Percentiles rank a stretch among this genome's conserved stretches.
Conservation (phyloP, 352 stramenopile genomes). For the Phytophthora lateralis region DNA sequence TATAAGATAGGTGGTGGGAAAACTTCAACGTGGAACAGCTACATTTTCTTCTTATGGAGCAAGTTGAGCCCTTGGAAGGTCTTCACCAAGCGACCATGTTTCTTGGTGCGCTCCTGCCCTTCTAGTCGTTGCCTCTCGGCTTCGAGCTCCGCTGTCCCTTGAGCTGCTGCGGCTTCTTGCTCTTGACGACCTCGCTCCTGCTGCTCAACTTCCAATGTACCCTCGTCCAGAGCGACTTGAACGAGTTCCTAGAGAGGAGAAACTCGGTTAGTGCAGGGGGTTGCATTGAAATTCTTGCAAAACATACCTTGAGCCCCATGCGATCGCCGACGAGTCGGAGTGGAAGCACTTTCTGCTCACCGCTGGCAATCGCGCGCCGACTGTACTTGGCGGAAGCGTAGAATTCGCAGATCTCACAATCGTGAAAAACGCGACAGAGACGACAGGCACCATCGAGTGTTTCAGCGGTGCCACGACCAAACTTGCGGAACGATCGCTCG, state of each 20-base stretch:
- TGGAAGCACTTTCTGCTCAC: conserved; percentile 31
- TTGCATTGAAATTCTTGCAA: not conserved
- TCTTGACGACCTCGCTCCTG: conserved; percentile 38
- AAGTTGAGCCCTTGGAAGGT: conserved; percentile 30
- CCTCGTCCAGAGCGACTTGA: conserved; percentile 48
- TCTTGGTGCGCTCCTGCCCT: conserved; percentile 20
- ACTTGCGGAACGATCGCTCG: conserved; percentile 76
- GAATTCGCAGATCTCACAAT: conserved; percentile 91
- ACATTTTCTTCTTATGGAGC: conserved; percentile 18
- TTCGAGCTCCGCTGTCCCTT: conserved; percentile 7
- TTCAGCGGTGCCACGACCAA: conserved; percentile 51
- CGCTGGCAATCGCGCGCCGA: conserved; percentile 26
- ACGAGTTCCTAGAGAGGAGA: conserved; percentile 54
- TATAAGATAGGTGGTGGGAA: not conserved
- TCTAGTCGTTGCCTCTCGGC: conserved; percentile 18
- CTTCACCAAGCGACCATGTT: conserved; percentile 14
- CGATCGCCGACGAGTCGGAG: conserved; percentile 48
- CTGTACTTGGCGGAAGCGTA: conserved; percentile 50
- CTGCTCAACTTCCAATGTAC: conserved; percentile 47
- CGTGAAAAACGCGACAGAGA: conserved; percentile 81
- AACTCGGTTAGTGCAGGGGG: not conserved
- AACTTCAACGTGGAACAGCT: conserved; percentile 7
- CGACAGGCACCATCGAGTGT: conserved; percentile 49
- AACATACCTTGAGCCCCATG: conserved; percentile 55
- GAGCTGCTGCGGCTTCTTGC: conserved; percentile 14